Base-by-base conservation (phyloP, 345 rosid genomes). In the Brassica incana region DNA sequence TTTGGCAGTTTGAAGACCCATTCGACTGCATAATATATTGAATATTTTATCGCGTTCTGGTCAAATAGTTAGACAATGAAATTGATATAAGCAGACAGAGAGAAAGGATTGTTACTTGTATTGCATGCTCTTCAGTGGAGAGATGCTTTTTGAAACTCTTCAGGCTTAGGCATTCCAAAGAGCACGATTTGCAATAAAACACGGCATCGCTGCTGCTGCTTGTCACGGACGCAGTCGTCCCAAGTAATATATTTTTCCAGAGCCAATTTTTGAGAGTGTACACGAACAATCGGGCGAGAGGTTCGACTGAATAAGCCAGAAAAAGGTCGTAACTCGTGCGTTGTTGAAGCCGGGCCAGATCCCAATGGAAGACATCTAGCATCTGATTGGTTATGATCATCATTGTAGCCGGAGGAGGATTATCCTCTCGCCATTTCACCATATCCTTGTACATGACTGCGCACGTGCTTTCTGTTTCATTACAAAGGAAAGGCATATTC, bases 381-480 rank as follows among this genome's bases (percentile, higher is more conserved):
- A 20, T 20, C 23, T 20, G 23, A 20, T 20, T 20, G 23, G 23
- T 20, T 20, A 20, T 20, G 23, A 20, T 20, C 23, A 71, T 71
- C 29, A 71, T 18, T 10, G 32, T 18, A 35, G 65, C 65, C 12
- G 74, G 74, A 71, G 74, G 65, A 2, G 74, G 64, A 71, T 54
- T 71, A 5, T 3, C 8, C 4, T 0, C 0, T 36, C 1, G 23
- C 67, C 65, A 58, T 6, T 12, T 5, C 4, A 6, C 3, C 54
- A 59, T 2, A 59, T 72, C 23, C 4, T 0, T 0, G 36, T 1
- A 20, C 75, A 72, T 72, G 54, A 25, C 1, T 7, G 1, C 2
- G 67, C 4, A 8, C 16, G 5, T 43, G 35, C 6, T 2, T 1
- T 3, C 54, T 66, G 54, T 18, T 64, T 64, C 67, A 32, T 38